These are phyloP conservation scores for Colletotrichum cordylinicola DNA, from an alignment of 2,329 filamentous ascomycete genomes.

Conservation along the genomic window DNA sequence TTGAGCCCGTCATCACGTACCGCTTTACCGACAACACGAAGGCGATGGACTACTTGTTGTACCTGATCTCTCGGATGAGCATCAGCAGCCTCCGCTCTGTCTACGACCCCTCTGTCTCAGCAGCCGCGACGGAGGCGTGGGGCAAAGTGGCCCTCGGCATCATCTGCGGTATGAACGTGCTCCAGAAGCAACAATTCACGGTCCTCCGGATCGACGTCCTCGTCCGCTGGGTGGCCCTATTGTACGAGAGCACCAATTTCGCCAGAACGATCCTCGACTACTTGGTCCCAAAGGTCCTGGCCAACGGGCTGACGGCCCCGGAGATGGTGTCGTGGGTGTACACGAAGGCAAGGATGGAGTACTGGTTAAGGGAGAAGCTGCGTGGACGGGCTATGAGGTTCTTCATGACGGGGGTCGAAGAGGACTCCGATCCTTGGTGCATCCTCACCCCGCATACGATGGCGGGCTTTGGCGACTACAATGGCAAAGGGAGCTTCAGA, in stretches of 20 bases:
- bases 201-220: not conserved
- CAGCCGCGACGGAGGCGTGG: not conserved
- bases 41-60: constrained; percentile 1
- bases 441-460: not conserved
- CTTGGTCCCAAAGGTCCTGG: not conserved
- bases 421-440: not conserved
- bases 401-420: not conserved
- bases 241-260: constrained; percentile 3
- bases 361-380: not conserved
- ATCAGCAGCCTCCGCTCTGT: constrained; percentile 1
- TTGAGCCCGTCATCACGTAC: constrained; percentile 5
- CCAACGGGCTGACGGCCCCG: not conserved
- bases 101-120: not conserved
- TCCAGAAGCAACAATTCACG: not conserved
- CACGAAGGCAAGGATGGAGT: not conserved
- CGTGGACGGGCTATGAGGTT: not conserved
- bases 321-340: not conserved
- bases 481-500: constrained; percentile 2
- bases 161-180: constrained; percentile 6
- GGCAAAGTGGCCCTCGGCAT: constrained; percentile 2
- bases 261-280: constrained; percentile 1
- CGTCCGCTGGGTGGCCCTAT: not conserved
- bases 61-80: not conserved
- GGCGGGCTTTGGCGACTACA: constrained; percentile 7
- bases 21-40: not conserved